phyloP scores from a whole-genome alignment of 257 asterid species.

The Dorcoceras hygrometricum region DNA sequence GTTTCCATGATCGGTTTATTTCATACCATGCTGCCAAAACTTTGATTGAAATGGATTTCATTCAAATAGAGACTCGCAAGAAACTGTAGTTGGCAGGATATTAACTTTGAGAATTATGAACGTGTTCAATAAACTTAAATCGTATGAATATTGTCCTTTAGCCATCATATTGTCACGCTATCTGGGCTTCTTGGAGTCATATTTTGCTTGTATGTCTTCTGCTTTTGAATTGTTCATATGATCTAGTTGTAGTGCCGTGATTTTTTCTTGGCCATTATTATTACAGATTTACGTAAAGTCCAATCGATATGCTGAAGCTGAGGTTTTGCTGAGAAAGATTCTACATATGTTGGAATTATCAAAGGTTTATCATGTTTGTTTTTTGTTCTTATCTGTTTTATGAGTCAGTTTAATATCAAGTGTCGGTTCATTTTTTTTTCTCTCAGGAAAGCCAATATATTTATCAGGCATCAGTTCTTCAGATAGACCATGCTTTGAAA shows the following conservation, averaged over 20 bases:
- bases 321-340: constrained; percentile 62
- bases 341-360: constrained; percentile 67
- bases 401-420: not conserved
- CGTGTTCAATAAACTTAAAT: constrained; percentile 1
- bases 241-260: not conserved
- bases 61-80: not conserved
- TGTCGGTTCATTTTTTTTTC: constrained; percentile 10
- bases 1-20: constrained; percentile 1
- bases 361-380: constrained; percentile 47
- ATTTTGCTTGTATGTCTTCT: constrained; percentile 13
- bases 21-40: constrained; percentile 6
- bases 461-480: not conserved
- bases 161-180: not conserved
- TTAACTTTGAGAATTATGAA: constrained; percentile 18
- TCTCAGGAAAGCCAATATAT: constrained; percentile 12
- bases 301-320: constrained; percentile 63
- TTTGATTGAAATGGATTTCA: not conserved
- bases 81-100: constrained; percentile 7
- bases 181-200: constrained; percentile 13
- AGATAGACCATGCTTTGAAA: not conserved
- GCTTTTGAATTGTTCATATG: not conserved
- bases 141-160: not conserved
- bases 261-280: constrained; percentile 21
- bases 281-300: constrained; percentile 65
- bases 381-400: constrained; percentile 11